Evolutionary conservation across 192 early-diverging fungal genomes (phyloP).

Genomic region (Cetraspora pellucida): DNA sequence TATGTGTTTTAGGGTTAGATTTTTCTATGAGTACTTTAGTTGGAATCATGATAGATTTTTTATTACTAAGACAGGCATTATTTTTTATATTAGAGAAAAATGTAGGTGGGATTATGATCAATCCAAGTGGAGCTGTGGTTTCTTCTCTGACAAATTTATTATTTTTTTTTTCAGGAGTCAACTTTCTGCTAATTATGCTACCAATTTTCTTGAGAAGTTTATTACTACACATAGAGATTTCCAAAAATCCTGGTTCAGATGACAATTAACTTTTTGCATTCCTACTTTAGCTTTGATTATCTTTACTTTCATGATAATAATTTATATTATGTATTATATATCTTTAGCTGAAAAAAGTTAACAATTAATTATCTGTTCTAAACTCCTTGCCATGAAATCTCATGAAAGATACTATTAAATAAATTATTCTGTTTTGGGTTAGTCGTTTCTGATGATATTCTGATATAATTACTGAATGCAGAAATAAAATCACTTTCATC

Average conservation of each 20-base stretch:
- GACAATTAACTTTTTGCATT: background rate
- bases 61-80: conserved; percentile 4
- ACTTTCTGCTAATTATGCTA: background rate
- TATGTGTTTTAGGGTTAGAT: background rate
- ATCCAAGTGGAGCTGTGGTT: conserved; percentile 4
- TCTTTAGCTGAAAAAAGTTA: background rate
- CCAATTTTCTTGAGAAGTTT: background rate
- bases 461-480: conserved; percentile 28
- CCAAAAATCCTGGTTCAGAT: background rate
- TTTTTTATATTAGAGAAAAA: conserved; percentile 15
- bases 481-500: conserved; percentile 25
- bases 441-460: conserved; percentile 11
- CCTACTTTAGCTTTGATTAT: background rate
- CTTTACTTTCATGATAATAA: conserved; percentile 8
- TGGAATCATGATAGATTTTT: background rate
- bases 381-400: background rate
- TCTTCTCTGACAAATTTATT: conserved; percentile 13
- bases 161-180: background rate
- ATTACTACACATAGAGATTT: background rate
- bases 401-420: conserved; percentile 8
- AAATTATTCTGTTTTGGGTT: conserved; percentile 17
- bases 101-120: conserved; percentile 3
- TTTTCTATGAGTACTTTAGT: conserved; percentile 5
- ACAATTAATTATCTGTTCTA: background rate
- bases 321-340: conserved; percentile 5